Base-by-base conservation (phyloP, 805 yeast genomes). In the Candida xyloterini region DNA sequence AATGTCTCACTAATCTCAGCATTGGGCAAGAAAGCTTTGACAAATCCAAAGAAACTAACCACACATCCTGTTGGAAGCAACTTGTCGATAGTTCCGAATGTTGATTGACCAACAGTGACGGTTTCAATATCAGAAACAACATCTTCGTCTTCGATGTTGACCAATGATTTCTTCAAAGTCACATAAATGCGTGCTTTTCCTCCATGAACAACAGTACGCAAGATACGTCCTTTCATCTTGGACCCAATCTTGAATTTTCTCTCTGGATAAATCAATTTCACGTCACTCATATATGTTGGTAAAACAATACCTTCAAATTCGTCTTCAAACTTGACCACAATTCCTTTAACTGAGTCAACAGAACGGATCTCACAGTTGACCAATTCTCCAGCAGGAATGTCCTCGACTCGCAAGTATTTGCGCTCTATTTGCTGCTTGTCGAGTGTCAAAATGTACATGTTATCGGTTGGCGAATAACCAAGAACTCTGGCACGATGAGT, bases 1-100 rank as follows among this genome's bases (percentile, higher is more conserved):
- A 76, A 86, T 1, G 95, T 79, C 63, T 93, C 98, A 38, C 95
- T 83, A 53, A 93, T 85, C 66, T 93, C 98, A 39, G 81, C 70
- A 48, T 81, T 78, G 22, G 99, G 98, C 45, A 93, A 68, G 59
- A 78, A 90, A 0, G 89, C 99, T 49, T 72, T 76, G 30, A 86
- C 60, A 38, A 73, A 71, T 39, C 93, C 95, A 55, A 87, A 90
- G 56, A 93, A 89, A 11, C 89, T 76, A 6, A 93, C 79, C 30
- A 89, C 66, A 33, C 86, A 95, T 53, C 99, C 99, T 42, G 74
- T 70, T 42, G 81, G 79, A 34, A 77, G 76, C 51, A 91, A 74
- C 24, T 75, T 70, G 44, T 81, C 81, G 31, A 93, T 81, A 1
- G 90, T 80, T 10, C 88, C 98, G 5, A 78, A 68, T 2, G 91